Base-by-base conservation (phyloP, 192 early-diverging fungal genomes). In the Rhizophagus clarus region DNA sequence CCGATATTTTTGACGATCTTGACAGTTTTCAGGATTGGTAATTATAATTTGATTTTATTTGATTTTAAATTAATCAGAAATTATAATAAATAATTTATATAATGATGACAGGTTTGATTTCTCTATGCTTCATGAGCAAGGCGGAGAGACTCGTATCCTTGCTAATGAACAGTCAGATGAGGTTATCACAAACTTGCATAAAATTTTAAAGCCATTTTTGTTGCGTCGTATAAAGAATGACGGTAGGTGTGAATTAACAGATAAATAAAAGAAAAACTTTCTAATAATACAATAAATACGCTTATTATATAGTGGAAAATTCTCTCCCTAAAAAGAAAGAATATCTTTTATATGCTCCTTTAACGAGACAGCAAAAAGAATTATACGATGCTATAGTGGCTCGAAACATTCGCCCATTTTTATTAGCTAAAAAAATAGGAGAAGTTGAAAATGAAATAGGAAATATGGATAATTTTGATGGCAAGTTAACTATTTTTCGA, bases 1-100 rank as follows among this genome's bases (percentile, higher is more conserved):
- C 97, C n/a, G 94, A 96, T 81, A 96, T 99, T 45, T 99, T 99
- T 84, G 91, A 95, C 68, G 93, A 94, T 68, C 86, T 94, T 61
- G 93, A 94, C 61, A 92, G 87, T 72, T 98, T 98, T 86, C 90
- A 95, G 68, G 89, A 88, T 28, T 97, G 95, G 92, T 92, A 84
- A 74, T 82, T 72, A 81, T 45, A 45, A 12, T 45, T 45, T 45
- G 42, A 45, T 45, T 45, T n/a, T n/a, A n/a, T n/a, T n/a, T n/a
- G n/a, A n/a, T n/a, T n/a, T n/a, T n/a, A n/a, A n/a, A n/a, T n/a
- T n/a, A n/a, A n/a, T n/a, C n/a, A 40, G 8, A 40, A 40, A 40
- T 34, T 34, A 34, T 34, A 40, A 40, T 40, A 40, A 40, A 0
- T 40, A 40, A 40, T 40, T 40, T 40, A 40, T 40, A 40, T 40